Evolutionary conservation across 208 protist genomes (phyloP).

Genomic region (Wallacemonas rigidus): DNA sequence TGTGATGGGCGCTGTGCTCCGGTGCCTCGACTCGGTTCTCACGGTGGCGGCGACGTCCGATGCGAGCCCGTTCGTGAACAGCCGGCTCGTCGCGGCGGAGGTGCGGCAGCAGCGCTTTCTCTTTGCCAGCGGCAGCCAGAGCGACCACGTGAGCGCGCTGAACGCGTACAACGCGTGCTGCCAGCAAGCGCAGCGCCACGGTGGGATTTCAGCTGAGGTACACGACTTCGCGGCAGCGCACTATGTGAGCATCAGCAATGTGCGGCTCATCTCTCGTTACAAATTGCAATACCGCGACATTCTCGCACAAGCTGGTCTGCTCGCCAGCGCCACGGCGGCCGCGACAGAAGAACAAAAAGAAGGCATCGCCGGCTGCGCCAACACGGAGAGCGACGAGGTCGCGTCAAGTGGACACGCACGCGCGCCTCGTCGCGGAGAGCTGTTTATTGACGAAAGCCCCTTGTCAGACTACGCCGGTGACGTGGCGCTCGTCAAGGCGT

Average conservation of each 20-base stretch:
- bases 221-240: constrained; percentile 56
- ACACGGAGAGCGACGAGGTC: neutral
- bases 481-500: constrained; percentile 86
- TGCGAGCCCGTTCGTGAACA: constrained; percentile 65
- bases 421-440: constrained; percentile 2
- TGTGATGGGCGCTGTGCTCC: constrained; percentile 90
- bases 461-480: constrained; percentile 66
- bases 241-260: constrained; percentile 49
- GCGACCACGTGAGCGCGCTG: constrained; percentile 81
- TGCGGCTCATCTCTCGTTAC: constrained; percentile 81
- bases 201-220: constrained; percentile 27
- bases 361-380: neutral
- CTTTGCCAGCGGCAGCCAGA: constrained; percentile 66
- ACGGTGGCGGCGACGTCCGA: constrained; percentile 93
- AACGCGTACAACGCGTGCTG: constrained; percentile 88
- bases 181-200: constrained; percentile 10
- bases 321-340: neutral
- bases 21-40: constrained; percentile 93
- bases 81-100: constrained; percentile 43
- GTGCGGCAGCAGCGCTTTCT: constrained; percentile 53
- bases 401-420: constrained; percentile 12
- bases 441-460: constrained; percentile 64
- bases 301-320: constrained; percentile 59
- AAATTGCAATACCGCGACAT: constrained; percentile 87
- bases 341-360: neutral